Percentiles rank a stretch among this genome's conserved stretches.
Evolutionary conservation across 495 filamentous ascomycete genomes (phyloP).

Genomic region (Tetracladium marchalianum): DNA sequence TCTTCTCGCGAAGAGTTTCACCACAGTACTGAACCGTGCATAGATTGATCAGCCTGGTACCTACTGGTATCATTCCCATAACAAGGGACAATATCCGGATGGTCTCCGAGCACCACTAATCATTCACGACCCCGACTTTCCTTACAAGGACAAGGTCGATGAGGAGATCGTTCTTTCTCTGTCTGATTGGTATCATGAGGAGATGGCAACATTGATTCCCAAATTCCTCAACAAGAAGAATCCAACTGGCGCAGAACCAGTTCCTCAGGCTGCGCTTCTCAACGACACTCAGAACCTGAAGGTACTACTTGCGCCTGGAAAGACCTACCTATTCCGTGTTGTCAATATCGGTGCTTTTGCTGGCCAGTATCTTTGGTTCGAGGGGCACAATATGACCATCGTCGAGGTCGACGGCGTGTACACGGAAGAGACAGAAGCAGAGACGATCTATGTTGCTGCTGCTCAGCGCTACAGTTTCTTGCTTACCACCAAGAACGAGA

Average conservation of each 20-base stretch:
- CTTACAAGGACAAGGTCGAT: constrained; percentile 44
- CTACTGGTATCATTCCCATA: constrained; percentile 68
- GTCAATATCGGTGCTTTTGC: constrained; percentile 67
- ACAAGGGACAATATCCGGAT: constrained; percentile 51
- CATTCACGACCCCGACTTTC: constrained; percentile 45
- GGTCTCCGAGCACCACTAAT: constrained; percentile 53
- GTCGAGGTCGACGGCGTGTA: constrained; percentile 47
- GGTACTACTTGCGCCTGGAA: constrained; percentile 52
- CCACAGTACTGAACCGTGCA: not conserved
- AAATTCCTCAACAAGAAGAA: constrained; percentile 47
- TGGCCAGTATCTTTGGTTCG: constrained; percentile 62
- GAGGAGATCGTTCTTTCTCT: constrained; percentile 47
- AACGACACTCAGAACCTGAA: constrained; percentile 38
- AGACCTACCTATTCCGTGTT: constrained; percentile 71
- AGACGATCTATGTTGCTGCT: constrained; percentile 55
- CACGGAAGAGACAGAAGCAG: constrained; percentile 45
- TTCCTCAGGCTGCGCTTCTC: constrained; percentile 47
- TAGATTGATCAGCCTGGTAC: constrained; percentile 52
- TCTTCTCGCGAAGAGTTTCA: not conserved
- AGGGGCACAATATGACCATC: constrained; percentile 53
- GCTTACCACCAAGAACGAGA: constrained; percentile 54
- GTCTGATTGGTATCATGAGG: constrained; percentile 37
- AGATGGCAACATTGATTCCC: constrained; percentile 30
- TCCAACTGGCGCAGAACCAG: constrained; percentile 52
- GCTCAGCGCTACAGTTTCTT: constrained; percentile 65